phyloP scores from a whole-genome alignment of 129 eudicot species.

The Lactuca saligna region DNA sequence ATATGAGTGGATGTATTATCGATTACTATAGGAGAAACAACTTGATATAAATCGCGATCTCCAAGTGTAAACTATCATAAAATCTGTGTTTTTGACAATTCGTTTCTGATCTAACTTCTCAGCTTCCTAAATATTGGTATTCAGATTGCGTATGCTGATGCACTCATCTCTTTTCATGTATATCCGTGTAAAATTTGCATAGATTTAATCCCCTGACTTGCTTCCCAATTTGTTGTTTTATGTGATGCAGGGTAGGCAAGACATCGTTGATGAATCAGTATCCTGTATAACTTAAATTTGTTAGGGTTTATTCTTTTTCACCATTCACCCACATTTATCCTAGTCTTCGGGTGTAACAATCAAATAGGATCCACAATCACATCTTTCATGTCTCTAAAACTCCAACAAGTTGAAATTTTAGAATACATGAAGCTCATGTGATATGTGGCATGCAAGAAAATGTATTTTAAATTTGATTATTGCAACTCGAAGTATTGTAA shows the following conservation, averaged over 20 bases:
- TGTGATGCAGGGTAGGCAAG: conserved; percentile 90
- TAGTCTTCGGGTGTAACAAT: neutral
- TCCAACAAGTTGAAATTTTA: neutral
- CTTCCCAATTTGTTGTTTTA: conserved; percentile 16
- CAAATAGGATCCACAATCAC: neutral
- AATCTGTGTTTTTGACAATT: neutral
- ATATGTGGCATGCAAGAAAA: too few relatives aligned
- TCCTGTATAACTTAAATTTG: conserved; percentile 37
- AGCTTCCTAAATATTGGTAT: neutral
- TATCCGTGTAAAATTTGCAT: neutral
- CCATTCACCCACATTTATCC: neutral
- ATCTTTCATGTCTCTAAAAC: neutral
- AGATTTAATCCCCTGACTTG: neutral
- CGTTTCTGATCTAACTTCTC: neutral
- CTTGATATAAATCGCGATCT: conserved; percentile 13
- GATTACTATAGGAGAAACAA: conserved; percentile 7
- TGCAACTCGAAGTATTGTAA: too few relatives aligned
- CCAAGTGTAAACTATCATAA: neutral
- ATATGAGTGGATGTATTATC: neutral
- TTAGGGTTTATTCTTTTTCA: conserved; percentile 1
- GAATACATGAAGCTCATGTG: too few relatives aligned
- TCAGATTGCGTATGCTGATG: neutral
- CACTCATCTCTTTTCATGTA: neutral
- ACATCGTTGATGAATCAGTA: conserved; percentile 99
- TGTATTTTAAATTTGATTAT: too few relatives aligned